Conservation (phyloP, 371 early-diverging fungal genomes). For the Mortierella sp. region DNA sequence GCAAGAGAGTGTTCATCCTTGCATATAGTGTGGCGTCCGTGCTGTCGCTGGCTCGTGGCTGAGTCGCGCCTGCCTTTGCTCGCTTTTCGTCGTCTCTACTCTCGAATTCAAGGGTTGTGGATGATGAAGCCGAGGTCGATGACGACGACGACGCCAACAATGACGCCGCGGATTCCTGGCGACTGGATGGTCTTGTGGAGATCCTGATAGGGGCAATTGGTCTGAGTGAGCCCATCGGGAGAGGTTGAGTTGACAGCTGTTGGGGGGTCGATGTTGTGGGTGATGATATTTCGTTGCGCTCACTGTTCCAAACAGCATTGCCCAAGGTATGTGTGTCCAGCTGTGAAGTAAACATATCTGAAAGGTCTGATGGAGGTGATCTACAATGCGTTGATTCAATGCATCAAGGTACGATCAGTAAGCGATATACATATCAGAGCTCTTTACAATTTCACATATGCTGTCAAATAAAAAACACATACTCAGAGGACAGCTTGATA, state of each 20-base stretch:
- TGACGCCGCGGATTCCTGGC: not conserved
- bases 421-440: not conserved
- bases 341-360: not conserved
- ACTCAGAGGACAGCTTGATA: conserved; percentile 54
- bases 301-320: not conserved
- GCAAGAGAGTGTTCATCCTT: conserved; percentile 46
- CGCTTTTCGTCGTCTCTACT: not conserved
- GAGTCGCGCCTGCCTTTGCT: not conserved
- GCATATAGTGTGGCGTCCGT: conserved; percentile 14
- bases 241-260: not conserved
- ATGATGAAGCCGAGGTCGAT: not conserved
- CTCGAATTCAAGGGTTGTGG: not conserved
- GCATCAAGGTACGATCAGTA: not conserved
- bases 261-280: not conserved
- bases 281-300: not conserved
- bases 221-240: not conserved
- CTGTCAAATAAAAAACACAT: conserved; percentile 5
- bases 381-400: not conserved
- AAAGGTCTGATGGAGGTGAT: conserved; percentile 29
- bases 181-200: conserved; percentile 22
- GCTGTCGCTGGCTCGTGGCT: not conserved
- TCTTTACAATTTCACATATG: not conserved
- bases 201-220: conserved; percentile 31
- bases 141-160: not conserved
- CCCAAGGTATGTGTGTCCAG: not conserved